Percentiles rank a stretch among this genome's conserved stretches.
Conservation (phyloP, 2,329 filamentous ascomycete genomes). For the Apiospora phragmitis region DNA sequence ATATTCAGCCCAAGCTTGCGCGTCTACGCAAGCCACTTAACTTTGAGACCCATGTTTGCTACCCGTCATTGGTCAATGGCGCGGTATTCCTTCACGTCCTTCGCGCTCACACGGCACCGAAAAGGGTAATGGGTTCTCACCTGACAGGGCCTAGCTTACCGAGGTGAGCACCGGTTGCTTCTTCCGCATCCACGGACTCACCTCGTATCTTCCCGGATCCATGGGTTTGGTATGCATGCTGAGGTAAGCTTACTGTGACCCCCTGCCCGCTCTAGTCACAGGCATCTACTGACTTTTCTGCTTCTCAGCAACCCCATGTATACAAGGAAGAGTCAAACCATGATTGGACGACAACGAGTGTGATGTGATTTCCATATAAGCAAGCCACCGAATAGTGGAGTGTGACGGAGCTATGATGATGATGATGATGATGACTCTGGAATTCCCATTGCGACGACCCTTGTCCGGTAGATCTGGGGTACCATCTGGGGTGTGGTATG, state of each 20-base stretch:
- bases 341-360: not conserved
- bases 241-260: not conserved
- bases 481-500: not conserved
- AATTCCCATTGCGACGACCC: not conserved
- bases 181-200: not conserved
- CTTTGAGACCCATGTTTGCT: not conserved
- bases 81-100: not conserved
- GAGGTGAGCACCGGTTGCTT: not conserved
- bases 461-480: constrained; percentile 1
- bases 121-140: not conserved
- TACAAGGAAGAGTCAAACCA: too few relatives aligned
- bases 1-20: not conserved
- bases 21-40: not conserved
- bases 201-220: not conserved
- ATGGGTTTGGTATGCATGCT: not conserved
- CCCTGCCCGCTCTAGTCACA: not conserved
- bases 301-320: not conserved
- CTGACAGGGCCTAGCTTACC: not conserved
- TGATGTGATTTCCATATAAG: constrained; percentile 3
- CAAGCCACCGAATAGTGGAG: not conserved
- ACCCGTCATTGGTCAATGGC: not conserved
- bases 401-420: constrained; percentile 2
- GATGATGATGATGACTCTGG: not conserved
- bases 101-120: not conserved
- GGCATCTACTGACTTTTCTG: not conserved